Base-by-base conservation (phyloP, 78 protist species). In the Bigelowiella natans region DNA sequence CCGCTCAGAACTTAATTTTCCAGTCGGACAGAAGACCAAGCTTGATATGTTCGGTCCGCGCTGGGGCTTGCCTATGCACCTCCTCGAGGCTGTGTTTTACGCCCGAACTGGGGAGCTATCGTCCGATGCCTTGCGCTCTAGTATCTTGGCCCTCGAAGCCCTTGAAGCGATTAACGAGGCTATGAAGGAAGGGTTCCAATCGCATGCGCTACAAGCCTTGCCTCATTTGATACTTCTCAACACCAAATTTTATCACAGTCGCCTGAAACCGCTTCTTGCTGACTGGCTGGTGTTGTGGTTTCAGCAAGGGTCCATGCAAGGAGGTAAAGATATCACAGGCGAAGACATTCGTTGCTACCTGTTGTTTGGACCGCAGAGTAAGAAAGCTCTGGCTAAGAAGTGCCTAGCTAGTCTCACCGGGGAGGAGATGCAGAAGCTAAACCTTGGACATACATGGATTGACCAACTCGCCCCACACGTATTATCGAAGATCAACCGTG, bases 1-100 rank as follows among this genome's bases (percentile, higher is more conserved):
- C 38, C 85, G 88, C 88, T 37, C 90, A 0, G 96, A 95, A 94
- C 95, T 95, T 88, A 95, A 95, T 89, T 95, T 89, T 91, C 96
- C 96, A 7, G 90, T 95, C 39, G 96, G 96, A 63, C 31, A 29
- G 31, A 89, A 88, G 40, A 88, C 18, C 40, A 39, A 86, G 64
- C 63, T 89, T 36, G 91, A 89, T 7, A 37, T 89, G 39, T 1
- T 34, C 26, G 91, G 93, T 28, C 29, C 36, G 82, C 26, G 86
- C 37, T 51, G 86, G 86, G 7, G 7, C 39, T 34, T 83, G 86
- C 86, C 86, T 7, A 3, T 30, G 37, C 86, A 26, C 31, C 37
- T 82, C 28, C 63, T 40, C 40, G 39, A 2, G 11, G 90, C 82
- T 51, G 11, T 11, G 82, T 51, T 51, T 39, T 88, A 38, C 1